phyloP scores from a whole-genome alignment of 495 filamentous ascomycete genomes.

The Poronia punctata region DNA sequence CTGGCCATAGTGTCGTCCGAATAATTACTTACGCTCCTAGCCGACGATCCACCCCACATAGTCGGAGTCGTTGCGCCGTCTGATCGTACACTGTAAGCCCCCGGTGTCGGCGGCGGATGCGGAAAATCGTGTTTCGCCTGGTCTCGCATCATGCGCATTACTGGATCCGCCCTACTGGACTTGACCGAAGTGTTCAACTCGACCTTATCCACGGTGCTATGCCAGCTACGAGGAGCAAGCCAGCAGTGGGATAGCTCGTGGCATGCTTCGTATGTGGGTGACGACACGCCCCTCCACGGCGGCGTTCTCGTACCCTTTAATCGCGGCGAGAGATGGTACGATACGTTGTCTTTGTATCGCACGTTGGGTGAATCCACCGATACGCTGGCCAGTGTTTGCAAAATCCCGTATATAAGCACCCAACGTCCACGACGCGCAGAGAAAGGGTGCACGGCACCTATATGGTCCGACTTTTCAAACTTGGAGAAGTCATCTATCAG shows the following conservation, averaged over 20 bases:
- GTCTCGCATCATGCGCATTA: constrained; percentile 19
- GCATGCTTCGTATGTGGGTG: constrained; percentile 36
- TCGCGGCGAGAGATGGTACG: constrained; percentile 57
- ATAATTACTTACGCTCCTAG: constrained; percentile 17
- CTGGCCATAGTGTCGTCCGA: constrained; percentile 21
- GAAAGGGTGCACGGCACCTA: constrained; percentile 45
- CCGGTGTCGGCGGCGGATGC: constrained; percentile 21
- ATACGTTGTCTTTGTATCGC: constrained; percentile 50
- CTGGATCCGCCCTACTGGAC: constrained; percentile 14
- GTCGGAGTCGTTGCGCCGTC: constrained; percentile 16
- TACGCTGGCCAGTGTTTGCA: constrained; percentile 63
- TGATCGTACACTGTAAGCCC: constrained; percentile 23
- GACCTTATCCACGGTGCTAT: constrained; percentile 24
- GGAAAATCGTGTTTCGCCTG: constrained; percentile 23
- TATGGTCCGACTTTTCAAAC: constrained; percentile 54
- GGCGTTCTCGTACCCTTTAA: constrained; percentile 49
- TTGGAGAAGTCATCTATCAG: constrained; percentile 57
- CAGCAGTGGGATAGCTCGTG: constrained; percentile 59
- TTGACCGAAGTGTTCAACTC: constrained; percentile 22
- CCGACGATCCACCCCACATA: constrained; percentile 24
- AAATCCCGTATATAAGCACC: constrained; percentile 63
- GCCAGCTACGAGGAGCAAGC: constrained; percentile 44
- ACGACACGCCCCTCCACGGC: constrained; percentile 47
- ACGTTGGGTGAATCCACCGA: constrained; percentile 59
- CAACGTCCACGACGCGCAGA: constrained; percentile 61